Percentiles rank a stretch among this genome's conserved stretches.
Evolutionary conservation across 352 stramenopile genomes (phyloP).

Genomic region (Pilasporangium apinafurcum): DNA sequence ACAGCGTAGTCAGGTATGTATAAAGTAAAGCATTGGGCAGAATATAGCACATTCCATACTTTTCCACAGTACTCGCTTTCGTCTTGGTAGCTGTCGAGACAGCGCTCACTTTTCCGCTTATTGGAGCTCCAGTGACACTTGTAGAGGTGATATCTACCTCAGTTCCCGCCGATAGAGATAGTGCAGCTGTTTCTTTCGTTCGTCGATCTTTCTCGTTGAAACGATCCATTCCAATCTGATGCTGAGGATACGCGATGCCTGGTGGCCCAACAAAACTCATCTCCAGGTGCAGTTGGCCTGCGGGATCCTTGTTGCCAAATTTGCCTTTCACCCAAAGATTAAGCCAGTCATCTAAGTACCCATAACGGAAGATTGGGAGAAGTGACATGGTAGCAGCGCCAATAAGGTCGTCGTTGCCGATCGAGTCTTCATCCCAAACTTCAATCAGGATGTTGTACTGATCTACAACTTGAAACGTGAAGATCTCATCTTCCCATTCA

Average conservation of each 20-base stretch:
- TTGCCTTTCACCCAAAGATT: slow-evolving; percentile 84
- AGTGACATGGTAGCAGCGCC: slow-evolving; percentile 78
- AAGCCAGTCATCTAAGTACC: slow-evolving; percentile 85
- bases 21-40: not conserved
- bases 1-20: too few relatives aligned
- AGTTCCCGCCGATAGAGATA: slow-evolving; percentile 1
- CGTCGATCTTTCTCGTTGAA: slow-evolving; percentile 68
- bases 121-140: not conserved
- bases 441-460: slow-evolving; percentile 90
- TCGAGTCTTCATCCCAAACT: slow-evolving; percentile 88
- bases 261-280: slow-evolving; percentile 82
- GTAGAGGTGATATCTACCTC: not conserved
- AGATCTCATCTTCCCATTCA: slow-evolving; percentile 76
- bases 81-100: slow-evolving; percentile 11
- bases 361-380: slow-evolving; percentile 87
- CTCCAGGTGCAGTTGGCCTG: slow-evolving; percentile 82
- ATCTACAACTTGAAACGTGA: slow-evolving; percentile 90
- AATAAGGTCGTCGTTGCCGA: slow-evolving; percentile 89
- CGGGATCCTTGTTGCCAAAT: slow-evolving; percentile 81
- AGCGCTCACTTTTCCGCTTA: slow-evolving; percentile 2
- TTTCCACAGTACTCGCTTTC: slow-evolving; percentile 15
- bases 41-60: slow-evolving; percentile 18
- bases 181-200: slow-evolving; percentile 50
- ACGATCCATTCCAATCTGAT: slow-evolving; percentile 75
- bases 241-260: slow-evolving; percentile 87